phyloP scores from a whole-genome alignment of 805 yeast species.

The Metschnikowia amazonensis region DNA sequence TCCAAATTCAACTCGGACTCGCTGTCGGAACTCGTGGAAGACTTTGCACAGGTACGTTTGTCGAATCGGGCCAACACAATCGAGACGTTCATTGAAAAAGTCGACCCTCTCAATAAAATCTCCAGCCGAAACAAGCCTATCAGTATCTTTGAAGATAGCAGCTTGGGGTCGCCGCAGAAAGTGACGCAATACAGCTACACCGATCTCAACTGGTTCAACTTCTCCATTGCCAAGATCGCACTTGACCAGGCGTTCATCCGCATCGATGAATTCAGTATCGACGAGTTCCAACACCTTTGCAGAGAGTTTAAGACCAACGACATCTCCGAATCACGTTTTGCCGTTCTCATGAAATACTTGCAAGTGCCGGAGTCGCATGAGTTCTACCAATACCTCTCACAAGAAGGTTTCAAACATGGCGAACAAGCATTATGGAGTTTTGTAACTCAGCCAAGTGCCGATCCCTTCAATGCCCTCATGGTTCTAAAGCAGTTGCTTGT shows the following conservation, averaged over 20 bases:
- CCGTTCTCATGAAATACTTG: conserved; percentile 16
- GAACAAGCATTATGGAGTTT: conserved; percentile 23
- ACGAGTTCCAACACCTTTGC: conserved; percentile 20
- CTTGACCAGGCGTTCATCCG: conserved; percentile 11
- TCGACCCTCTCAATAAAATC: conserved; percentile 39
- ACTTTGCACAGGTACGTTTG: conserved; percentile 19
- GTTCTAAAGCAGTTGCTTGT: conserved; percentile 36
- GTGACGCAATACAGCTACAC: conserved; percentile 29
- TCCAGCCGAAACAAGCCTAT: conserved; percentile 35
- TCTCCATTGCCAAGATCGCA: conserved; percentile 28
- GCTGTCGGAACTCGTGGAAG: conserved; percentile 16
- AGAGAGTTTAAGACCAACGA: conserved; percentile 8
- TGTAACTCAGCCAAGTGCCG: conserved; percentile 12
- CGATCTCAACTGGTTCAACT: conserved; percentile 39
- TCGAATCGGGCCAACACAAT: conserved; percentile 21
- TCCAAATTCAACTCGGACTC: conserved; percentile 9
- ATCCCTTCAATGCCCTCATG: conserved; percentile 30
- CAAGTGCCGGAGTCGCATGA: conserved; percentile 17
- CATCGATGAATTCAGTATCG: conserved; percentile 10
- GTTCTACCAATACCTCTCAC: conserved; percentile 15
- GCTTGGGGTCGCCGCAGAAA: conserved; percentile 35
- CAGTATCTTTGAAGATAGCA: conserved; percentile 37
- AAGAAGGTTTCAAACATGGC: conserved; percentile 15
- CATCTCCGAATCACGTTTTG: conserved; percentile 14
- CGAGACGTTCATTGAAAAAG: conserved; percentile 35